Evolutionary conservation across 345 rosid genomes (phyloP), one percentile per base, ranked within the genome.

Genomic region (Raphanus raphanistrum): DNA sequence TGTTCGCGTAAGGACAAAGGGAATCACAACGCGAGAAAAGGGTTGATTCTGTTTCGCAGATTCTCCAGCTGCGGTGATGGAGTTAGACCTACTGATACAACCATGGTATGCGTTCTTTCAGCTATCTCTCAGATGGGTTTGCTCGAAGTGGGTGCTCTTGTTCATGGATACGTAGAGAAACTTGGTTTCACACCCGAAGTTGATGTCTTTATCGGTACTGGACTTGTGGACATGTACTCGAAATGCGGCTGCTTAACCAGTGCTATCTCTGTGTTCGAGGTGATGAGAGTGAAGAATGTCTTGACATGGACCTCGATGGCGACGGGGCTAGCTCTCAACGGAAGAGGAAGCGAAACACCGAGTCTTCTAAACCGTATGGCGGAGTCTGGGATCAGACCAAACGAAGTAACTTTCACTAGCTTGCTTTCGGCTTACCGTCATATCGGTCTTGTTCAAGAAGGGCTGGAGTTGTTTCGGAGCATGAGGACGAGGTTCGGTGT

Each of bases 241-340:
- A 90, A 90, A 82, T 88, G 88, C 26, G 92, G 92, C 63, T 82
- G 83, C 66, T 74, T 87, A 4, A 75, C 77, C 16, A 71, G 76
- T 8, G 90, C 90, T 35, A 32, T 72, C 21, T 66, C 57, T 0
- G 70, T 81, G 6, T 90, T 90, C 69, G 57, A 43, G 33, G 66
- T 31, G 66, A 88, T 87, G 92, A 81, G 70, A 66, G 79, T 68
- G 13, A 88, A 80, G 76, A 87, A 86, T 78, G 87, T 85, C 8
- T 81, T 86, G 66, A 88, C 92, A 15, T 90, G 95, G 92, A 87
- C 87, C 11, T 86, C 95, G 32, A 75, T 86, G 87, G 88, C 81
- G 2, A 82, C 88, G 8, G 90, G 90, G 31, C 63, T 87, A 35
- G 95, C 95, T 52, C 63, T 85, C 79, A 88, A 88, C 60, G 89